Evolutionary conservation across 2,329 filamentous ascomycete genomes (phyloP).

Genomic region (Colletotrichum acutatum): DNA sequence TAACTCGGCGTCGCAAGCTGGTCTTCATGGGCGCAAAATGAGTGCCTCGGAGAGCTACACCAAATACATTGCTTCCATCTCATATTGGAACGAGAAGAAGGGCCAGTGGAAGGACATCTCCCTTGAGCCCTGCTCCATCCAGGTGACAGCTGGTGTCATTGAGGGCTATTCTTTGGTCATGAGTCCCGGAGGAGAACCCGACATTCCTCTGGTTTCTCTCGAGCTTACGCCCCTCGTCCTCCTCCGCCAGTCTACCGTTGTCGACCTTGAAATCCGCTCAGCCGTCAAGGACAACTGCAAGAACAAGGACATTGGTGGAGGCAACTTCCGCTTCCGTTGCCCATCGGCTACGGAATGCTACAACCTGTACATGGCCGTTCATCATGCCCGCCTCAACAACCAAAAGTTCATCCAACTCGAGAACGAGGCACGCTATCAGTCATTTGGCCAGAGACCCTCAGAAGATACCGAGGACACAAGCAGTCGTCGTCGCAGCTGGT

Average conservation of each 20-base stretch:
- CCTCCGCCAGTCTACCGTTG: conserved; percentile 87
- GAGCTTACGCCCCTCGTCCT: conserved; percentile 93
- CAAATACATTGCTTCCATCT: conserved; percentile 65
- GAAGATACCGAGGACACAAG: conserved; percentile 60
- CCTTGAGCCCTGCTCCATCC: conserved; percentile 62
- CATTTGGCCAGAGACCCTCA: conserved; percentile 69
- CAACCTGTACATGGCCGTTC: conserved; percentile 85
- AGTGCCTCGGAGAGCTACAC: conserved; percentile 53
- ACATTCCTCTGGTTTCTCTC: conserved; percentile 71
- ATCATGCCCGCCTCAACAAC: conserved; percentile 90
- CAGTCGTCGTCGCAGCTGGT: conserved; percentile 65
- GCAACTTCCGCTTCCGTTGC: conserved; percentile 91
- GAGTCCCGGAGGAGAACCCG: conserved; percentile 37
- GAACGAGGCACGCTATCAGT: conserved; percentile 76
- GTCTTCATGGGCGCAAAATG: conserved; percentile 65
- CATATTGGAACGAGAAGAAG: conserved; percentile 70
- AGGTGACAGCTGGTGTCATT: conserved; percentile 68
- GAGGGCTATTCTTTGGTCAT: conserved; percentile 63
- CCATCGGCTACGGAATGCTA: conserved; percentile 81
- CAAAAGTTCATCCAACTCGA: conserved; percentile 82
- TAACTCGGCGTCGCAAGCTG: conserved; percentile 82
- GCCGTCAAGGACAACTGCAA: conserved; percentile 79
- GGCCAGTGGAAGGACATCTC: conserved; percentile 70
- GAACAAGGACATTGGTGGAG: conserved; percentile 72
- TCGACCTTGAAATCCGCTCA: conserved; percentile 94